Conservation (phyloP, 2,329 filamentous ascomycete species). For the Ophiosphaerella herpotricha region DNA sequence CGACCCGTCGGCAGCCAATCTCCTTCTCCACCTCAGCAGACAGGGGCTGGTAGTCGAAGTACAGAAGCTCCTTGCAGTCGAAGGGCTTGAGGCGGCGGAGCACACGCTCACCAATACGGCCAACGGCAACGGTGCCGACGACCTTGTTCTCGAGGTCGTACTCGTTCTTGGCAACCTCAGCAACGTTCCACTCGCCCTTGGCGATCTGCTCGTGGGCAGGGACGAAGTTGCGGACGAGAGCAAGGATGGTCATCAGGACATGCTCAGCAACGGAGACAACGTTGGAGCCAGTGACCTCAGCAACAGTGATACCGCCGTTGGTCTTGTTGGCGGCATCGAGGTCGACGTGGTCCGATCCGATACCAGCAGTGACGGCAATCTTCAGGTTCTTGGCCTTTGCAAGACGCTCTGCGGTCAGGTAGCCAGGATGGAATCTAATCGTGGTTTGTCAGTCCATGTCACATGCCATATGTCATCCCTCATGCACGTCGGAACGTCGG, state of each 20-base stretch:
- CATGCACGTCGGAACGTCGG: neutral
- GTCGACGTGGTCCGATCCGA: conserved; percentile 98
- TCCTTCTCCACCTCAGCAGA: conserved; percentile 84
- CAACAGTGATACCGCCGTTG: conserved; percentile 96
- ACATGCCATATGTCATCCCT: conserved; percentile 4
- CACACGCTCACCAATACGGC: conserved; percentile 97
- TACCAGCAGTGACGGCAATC: conserved; percentile 94
- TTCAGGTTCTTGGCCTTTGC: conserved; percentile 99
- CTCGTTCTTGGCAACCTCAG: conserved; percentile 95
- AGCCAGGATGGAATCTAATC: conserved; percentile 91
- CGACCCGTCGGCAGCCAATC: conserved; percentile 91
- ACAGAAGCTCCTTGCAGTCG: conserved; percentile 99
- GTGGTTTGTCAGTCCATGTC: conserved; percentile 16
- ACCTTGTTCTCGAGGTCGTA: conserved; percentile 97
- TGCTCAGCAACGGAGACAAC: conserved; percentile 99
- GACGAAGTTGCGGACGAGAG: conserved; percentile 96
- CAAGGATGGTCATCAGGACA: conserved; percentile 98
- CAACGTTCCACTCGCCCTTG: conserved; percentile 91
- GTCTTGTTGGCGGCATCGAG: conserved; percentile 96
- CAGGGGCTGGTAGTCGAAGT: conserved; percentile 99
- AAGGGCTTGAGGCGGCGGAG: conserved; percentile 94
- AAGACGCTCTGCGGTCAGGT: conserved; percentile 93
- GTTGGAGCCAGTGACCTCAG: conserved; percentile 97
- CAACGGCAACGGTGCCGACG: conserved; percentile 95
- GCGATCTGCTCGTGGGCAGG: conserved; percentile 94